These are phyloP conservation scores for Aspergillaceae sp. DNA, from an alignment of 2,329 filamentous ascomycete genomes.

Conservation along the genomic window DNA sequence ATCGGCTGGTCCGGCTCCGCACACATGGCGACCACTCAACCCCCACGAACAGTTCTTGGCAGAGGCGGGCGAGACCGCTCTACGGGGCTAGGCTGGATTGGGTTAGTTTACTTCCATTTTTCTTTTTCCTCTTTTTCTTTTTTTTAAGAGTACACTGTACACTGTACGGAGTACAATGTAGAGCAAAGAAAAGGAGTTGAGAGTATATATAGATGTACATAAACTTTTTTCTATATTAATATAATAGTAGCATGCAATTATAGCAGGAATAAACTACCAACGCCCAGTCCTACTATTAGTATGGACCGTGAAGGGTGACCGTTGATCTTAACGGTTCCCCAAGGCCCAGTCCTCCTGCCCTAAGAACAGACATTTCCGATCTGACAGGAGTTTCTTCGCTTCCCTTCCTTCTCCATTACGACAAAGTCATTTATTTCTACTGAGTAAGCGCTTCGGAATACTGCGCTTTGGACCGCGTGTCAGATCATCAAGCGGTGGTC, in stretches of 20 bases:
- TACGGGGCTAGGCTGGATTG: neutral
- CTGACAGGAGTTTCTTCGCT: neutral
- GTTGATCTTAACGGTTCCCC: too few relatives aligned
- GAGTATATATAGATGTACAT: too few relatives aligned
- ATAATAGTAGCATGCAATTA: too few relatives aligned
- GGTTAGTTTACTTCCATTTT: neutral
- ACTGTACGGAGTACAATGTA: neutral
- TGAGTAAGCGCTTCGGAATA: neutral
- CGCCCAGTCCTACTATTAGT: too few relatives aligned
- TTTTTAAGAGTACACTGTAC: neutral
- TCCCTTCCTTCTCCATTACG: slow-evolving; percentile 1
- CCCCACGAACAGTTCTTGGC: neutral
- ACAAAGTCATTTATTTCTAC: neutral
- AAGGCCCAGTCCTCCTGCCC: too few relatives aligned
- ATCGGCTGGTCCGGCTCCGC: neutral
- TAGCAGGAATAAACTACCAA: too few relatives aligned
- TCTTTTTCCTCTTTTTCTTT: too few relatives aligned
- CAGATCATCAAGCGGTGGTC: slow-evolving; percentile 10
- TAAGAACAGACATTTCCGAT: too few relatives aligned
- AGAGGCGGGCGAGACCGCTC: neutral
- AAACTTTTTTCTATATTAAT: too few relatives aligned
- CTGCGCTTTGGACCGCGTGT: too few relatives aligned
- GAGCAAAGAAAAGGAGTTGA: neutral
- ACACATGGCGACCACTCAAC: neutral
- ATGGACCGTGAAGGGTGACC: too few relatives aligned